These are phyloP conservation scores for Alternaria sp. DNA, from an alignment of 2,329 filamentous ascomycete genomes.

Conservation along the genomic window DNA sequence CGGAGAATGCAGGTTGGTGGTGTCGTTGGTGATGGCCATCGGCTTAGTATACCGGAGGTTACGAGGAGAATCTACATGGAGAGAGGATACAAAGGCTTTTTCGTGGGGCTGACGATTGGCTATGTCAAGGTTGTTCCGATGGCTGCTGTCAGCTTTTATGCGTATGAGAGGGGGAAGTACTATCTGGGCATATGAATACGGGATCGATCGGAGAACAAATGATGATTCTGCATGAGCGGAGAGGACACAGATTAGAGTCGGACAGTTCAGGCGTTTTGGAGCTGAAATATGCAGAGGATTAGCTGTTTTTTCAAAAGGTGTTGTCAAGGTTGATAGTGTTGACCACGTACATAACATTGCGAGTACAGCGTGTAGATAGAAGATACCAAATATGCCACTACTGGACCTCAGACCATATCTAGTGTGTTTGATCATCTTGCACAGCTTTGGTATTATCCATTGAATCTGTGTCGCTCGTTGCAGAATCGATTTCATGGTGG, in stretches of 20 bases:
- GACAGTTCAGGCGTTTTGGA: background rate
- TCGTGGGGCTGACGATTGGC: conserved; percentile 90
- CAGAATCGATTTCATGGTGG: no score
- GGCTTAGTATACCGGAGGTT: conserved; percentile 81
- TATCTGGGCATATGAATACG: conserved; percentile 56
- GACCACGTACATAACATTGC: background rate
- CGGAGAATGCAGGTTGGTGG: conserved; percentile 96
- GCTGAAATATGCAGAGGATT: background rate
- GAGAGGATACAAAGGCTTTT: conserved; percentile 82
- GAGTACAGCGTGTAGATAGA: background rate
- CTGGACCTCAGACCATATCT: no score
- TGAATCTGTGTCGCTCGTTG: no score
- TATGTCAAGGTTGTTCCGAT: conserved; percentile 95
- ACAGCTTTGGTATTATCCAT: no score
- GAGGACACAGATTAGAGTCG: background rate
- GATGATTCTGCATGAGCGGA: background rate
- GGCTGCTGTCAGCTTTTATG: conserved; percentile 76
- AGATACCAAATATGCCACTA: background rate
- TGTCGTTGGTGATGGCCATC: conserved; percentile 87
- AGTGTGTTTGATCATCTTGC: background rate
- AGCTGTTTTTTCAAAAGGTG: background rate
- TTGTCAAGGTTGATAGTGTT: background rate
- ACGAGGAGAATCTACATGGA: conserved; percentile 77
- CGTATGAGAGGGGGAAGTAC: conserved; percentile 71
- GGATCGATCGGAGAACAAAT: conserved; percentile 17